phyloP scores from a whole-genome alignment of 2,329 filamentous ascomycete species.

The Colletotrichum tropicale region DNA sequence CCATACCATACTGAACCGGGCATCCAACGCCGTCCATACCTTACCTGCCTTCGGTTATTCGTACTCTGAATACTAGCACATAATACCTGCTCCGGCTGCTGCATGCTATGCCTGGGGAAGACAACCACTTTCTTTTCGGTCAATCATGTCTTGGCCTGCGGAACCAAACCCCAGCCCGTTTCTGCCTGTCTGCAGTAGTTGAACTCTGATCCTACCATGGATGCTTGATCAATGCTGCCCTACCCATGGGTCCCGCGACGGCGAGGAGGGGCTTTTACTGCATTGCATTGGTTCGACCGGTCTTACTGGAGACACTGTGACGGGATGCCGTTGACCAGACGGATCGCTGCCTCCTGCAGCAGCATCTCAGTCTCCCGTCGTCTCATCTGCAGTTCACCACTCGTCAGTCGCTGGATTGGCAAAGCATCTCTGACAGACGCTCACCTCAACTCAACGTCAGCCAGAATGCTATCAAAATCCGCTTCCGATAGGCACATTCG shows the following conservation, averaged over 20 bases:
- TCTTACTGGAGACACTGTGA: background rate
- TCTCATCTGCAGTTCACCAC: background rate
- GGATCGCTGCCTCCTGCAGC: background rate
- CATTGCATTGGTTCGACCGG: background rate
- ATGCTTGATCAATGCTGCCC: background rate
- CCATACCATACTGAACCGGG: conserved; percentile 6
- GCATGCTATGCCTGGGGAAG: background rate
- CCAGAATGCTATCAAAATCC: background rate
- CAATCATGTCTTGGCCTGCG: conserved; percentile 1
- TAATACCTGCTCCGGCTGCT: background rate
- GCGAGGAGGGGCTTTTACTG: background rate
- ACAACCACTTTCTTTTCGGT: conserved; percentile 2
- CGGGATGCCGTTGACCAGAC: background rate
- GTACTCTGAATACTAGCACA: background rate
- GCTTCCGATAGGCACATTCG: background rate
- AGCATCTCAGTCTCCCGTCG: background rate
- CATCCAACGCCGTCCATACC: background rate
- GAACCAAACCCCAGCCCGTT: background rate
- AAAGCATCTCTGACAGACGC: background rate
- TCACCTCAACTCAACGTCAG: background rate
- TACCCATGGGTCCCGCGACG: background rate
- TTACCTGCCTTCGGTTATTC: background rate
- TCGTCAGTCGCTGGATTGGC: background rate
- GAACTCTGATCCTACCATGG: background rate
- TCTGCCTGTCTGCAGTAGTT: background rate